Evolutionary conservation across 192 early-diverging fungal species (phyloP).

Genomic region (Pecoramyces ruminantium): DNA sequence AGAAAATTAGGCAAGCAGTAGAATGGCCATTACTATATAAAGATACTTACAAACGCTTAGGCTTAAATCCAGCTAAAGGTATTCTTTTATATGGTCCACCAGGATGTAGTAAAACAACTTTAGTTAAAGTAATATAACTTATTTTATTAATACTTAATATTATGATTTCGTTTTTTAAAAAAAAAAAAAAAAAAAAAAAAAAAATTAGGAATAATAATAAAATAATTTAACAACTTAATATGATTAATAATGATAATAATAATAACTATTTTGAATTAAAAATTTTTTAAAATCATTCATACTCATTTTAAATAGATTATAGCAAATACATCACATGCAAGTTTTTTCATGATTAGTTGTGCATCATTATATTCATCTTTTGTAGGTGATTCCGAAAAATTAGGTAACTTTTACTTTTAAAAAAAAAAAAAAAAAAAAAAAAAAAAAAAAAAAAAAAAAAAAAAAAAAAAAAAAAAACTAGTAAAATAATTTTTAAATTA

Average conservation of each 20-base stretch:
- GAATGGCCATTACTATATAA: constrained; percentile 73
- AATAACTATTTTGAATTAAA: too few relatives aligned
- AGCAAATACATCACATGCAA: constrained; percentile 62
- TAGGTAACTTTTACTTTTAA: too few relatives aligned
- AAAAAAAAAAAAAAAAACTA: too few relatives aligned
- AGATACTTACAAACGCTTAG: constrained; percentile 49
- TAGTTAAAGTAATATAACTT: constrained; percentile 21
- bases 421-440: too few relatives aligned
- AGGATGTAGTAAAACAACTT: constrained; percentile 93
- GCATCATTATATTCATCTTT: constrained; percentile 59
- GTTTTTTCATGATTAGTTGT: constrained; percentile 54
- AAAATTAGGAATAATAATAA: too few relatives aligned
- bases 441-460: too few relatives aligned
- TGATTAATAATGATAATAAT: too few relatives aligned
- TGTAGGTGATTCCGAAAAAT: constrained; percentile 74
- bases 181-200: too few relatives aligned
- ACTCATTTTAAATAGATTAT: constrained; percentile 28
- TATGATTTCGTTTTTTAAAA: too few relatives aligned
- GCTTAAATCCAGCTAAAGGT: constrained; percentile 65
- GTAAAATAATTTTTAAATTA: too few relatives aligned
- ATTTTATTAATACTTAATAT: too few relatives aligned
- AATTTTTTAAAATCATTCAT: constrained; percentile 13
- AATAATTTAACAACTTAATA: too few relatives aligned
- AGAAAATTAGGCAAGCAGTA: constrained; percentile 59
- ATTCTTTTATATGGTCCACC: constrained; percentile 94